Conservation (phyloP, 2,329 filamentous ascomycete species). For the Penicillium expansum region DNA sequence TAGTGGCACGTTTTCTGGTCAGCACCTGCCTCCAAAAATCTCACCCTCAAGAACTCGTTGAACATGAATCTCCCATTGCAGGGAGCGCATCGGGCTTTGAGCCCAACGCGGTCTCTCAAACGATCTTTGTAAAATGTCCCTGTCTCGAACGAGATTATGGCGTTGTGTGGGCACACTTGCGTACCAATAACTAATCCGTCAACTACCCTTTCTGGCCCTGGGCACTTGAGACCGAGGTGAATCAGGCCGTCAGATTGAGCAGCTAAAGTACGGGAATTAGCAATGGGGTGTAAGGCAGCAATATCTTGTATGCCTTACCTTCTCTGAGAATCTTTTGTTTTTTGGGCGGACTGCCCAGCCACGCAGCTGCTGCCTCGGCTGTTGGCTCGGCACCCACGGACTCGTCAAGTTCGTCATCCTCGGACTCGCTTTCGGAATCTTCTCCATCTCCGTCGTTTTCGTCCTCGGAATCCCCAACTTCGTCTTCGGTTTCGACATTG, state of each 20-base stretch:
- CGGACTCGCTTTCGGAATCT: background rate
- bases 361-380: background rate
- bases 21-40: background rate
- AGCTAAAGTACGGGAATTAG: background rate
- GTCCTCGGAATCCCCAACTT: no score
- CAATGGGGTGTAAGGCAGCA: background rate
- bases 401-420: no score
- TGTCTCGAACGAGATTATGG: background rate
- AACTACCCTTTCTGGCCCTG: background rate
- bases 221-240: background rate
- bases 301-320: background rate
- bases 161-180: background rate
- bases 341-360: background rate
- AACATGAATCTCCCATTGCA: background rate
- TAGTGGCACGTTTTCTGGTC: background rate
- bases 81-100: accelerated
- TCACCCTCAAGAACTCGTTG: background rate
- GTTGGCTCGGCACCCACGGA: no score
- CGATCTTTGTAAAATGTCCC: background rate
- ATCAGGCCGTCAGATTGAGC: background rate
- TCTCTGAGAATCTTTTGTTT: background rate
- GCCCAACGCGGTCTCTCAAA: accelerated
- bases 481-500: no score
- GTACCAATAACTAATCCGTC: background rate
- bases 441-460: background rate